Conservation (phyloP, 345 rosid species). For the Garcia nutans region DNA sequence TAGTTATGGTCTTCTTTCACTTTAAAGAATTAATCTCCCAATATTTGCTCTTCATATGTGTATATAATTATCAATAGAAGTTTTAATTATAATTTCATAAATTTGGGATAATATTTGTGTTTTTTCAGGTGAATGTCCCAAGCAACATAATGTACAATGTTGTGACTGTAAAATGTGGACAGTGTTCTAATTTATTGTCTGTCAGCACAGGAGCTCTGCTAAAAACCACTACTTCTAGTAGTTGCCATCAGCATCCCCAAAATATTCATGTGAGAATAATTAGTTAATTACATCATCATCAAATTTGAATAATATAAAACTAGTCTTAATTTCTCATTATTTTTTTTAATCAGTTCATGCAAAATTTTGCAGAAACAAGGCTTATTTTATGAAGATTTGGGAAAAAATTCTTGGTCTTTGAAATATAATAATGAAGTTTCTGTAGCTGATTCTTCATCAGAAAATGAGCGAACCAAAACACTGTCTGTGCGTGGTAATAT, state of each 20-base stretch:
- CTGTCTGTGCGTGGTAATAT: neutral
- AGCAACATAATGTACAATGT: neutral
- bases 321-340: neutral
- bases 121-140: conserved; percentile 18
- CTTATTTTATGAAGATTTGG: neutral
- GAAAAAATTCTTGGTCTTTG: neutral
- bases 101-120: neutral
- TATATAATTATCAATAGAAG: neutral
- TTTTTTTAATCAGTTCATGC: no score
- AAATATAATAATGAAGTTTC: neutral
- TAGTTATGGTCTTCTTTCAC: no score
- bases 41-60: no score
- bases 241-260: neutral
- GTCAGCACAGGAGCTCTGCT: neutral
- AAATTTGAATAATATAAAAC: neutral
- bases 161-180: conserved; percentile 18
- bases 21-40: no score
- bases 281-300: no score
- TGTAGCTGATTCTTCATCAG: neutral
- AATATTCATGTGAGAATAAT: conserved; percentile 1
- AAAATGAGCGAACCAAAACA: neutral
- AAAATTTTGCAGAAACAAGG: conserved; percentile 12
- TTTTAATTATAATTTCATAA: neutral
- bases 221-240: neutral
- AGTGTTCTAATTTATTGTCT: conserved; percentile 15